A percentile compares a stretch with the other conserved stretches of the same genome.
phyloP scores from a whole-genome alignment of 441 rosid species.

The Cnidoscolus chayamansa region DNA sequence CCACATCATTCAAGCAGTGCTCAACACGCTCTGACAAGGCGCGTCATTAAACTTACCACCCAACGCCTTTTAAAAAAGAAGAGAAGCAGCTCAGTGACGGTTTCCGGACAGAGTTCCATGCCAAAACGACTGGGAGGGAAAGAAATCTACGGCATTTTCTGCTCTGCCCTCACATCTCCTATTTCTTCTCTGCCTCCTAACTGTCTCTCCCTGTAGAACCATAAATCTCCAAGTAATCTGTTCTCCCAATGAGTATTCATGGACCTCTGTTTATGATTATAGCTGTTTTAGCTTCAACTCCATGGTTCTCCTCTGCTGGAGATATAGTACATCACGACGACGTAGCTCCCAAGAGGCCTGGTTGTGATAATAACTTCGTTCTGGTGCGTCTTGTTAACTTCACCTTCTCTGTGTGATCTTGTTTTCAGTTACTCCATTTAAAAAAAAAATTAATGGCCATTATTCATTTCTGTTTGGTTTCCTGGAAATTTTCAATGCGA shows the following conservation, averaged over 20 bases:
- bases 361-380: constrained; percentile 94
- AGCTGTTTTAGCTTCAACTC: constrained; percentile 32
- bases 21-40: background rate
- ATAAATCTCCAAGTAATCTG: background rate
- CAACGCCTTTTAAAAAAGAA: background rate
- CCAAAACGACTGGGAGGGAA: constrained; percentile 27
- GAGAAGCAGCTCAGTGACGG: constrained; percentile 27
- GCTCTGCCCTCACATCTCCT: constrained; percentile 15
- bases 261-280: constrained; percentile 16
- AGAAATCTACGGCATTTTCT: background rate
- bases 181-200: background rate
- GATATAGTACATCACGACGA: constrained; percentile 91
- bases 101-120: constrained; percentile 32
- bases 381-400: constrained; percentile 45
- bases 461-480: constrained; percentile 25
- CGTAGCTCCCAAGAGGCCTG: constrained; percentile 86
- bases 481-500: constrained; percentile 11
- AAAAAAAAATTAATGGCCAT: background rate
- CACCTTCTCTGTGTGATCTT: constrained; percentile 17
- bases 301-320: constrained; percentile 50
- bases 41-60: background rate
- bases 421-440: background rate
- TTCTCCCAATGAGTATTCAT: constrained; percentile 20
- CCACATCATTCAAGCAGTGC: background rate
- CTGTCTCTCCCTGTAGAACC: constrained; percentile 18